Evolutionary conservation across 768 basidiomycete species (phyloP).

Genomic region (Myochromella boudieri): DNA sequence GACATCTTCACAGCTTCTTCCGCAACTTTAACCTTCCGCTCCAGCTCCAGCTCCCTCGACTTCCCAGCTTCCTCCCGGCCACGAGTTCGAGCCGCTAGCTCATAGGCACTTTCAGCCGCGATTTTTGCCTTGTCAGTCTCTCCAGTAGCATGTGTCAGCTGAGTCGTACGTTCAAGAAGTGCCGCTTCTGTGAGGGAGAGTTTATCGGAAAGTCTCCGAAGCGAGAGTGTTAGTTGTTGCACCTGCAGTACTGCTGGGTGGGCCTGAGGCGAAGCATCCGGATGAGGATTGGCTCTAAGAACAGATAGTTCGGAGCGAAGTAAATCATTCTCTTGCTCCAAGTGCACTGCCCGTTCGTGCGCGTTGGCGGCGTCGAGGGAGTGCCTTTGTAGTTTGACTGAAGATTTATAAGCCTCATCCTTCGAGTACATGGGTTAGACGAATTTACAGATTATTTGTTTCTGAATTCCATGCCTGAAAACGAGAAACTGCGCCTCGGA

Average conservation of each 20-base stretch:
- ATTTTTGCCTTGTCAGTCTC: slow-evolving; percentile 43
- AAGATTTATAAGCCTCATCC: slow-evolving; percentile 71
- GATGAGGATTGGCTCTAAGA: slow-evolving; percentile 55
- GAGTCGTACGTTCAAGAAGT: slow-evolving; percentile 46
- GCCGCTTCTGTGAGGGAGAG: slow-evolving; percentile 59
- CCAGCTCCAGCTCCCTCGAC: slow-evolving; percentile 47
- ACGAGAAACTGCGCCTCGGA: slow-evolving; percentile 43
- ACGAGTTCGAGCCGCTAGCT: slow-evolving; percentile 51
- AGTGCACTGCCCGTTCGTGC: slow-evolving; percentile 42
- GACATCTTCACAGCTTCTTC: slow-evolving; percentile 63
- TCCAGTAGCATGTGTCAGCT: slow-evolving; percentile 42
- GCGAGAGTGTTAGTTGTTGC: slow-evolving; percentile 63
- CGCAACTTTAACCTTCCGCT: slow-evolving; percentile 41
- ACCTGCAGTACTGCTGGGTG: slow-evolving; percentile 31
- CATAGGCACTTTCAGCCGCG: slow-evolving; percentile 52
- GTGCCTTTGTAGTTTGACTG: slow-evolving; percentile 65
- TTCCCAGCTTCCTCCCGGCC: slow-evolving; percentile 55
- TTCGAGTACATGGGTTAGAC: slow-evolving; percentile 26
- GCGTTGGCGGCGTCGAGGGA: slow-evolving; percentile 53
- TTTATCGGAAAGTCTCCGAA: slow-evolving; percentile 69
- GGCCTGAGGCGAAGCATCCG: slow-evolving; percentile 25
- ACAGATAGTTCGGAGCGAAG: slow-evolving; percentile 54
- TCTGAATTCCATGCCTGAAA: slow-evolving; percentile 43
- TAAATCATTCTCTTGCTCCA: slow-evolving; percentile 61
- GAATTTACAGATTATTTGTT: slow-evolving; percentile 4